A percentile compares a stretch with the other conserved stretches of the same genome.
phyloP scores from a whole-genome alignment of 1,284 basidiomycete genomes.

The Austroboletus niveus region DNA sequence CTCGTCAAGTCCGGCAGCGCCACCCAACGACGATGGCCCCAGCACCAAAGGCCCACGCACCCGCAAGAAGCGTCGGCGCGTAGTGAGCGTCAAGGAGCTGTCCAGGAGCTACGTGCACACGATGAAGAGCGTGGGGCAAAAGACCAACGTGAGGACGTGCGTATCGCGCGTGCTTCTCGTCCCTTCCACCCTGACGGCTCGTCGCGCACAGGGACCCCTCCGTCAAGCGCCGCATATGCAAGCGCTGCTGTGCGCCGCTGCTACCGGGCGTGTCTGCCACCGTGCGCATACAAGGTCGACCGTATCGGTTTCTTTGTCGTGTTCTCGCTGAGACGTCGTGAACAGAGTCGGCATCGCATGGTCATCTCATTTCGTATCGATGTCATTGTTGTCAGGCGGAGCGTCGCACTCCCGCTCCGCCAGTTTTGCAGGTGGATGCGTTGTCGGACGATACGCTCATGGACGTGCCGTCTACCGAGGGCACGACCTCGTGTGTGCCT shows the following conservation, averaged over 20 bases:
- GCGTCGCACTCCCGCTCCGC: constrained; percentile 64
- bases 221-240: constrained; percentile 76
- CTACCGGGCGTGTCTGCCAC: constrained; percentile 64
- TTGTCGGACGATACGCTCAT: not conserved
- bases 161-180: constrained; percentile 18
- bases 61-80: constrained; percentile 24
- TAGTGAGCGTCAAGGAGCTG: constrained; percentile 44
- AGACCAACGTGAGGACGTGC: constrained; percentile 73
- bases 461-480: not conserved
- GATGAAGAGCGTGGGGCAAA: constrained; percentile 72
- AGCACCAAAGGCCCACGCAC: not conserved
- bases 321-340: constrained; percentile 4
- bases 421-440: constrained; percentile 25
- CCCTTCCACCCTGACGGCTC: not conserved
- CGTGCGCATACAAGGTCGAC: constrained; percentile 64
- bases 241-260: constrained; percentile 60
- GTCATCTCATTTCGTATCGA: constrained; percentile 53
- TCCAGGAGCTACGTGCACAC: constrained; percentile 59
- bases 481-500: not conserved
- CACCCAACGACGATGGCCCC: not conserved
- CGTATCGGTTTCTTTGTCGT: not conserved
- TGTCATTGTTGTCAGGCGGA: constrained; percentile 52
- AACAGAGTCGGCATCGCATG: constrained; percentile 49
- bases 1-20: not conserved
- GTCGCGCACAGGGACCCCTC: constrained; percentile 62